These are phyloP conservation scores for Chenopodium formosanum DNA, from an alignment of 148 eudicot genomes.

Conservation along the genomic window DNA sequence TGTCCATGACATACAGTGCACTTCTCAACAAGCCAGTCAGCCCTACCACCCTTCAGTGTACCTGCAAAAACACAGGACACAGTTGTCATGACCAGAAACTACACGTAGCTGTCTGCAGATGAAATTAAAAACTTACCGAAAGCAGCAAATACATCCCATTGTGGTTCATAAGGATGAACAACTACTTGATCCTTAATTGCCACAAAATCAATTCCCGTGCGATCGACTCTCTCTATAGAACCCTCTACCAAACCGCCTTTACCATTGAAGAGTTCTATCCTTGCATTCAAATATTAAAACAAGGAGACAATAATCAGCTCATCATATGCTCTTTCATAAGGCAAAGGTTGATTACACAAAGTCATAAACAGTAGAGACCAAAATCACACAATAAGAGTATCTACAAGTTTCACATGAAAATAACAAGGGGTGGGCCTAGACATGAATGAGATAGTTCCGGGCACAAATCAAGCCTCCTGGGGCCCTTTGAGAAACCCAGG, in stretches of 20 bases:
- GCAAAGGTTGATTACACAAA: background rate
- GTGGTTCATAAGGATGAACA: constrained; percentile 50
- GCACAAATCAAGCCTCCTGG: no score
- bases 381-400: background rate
- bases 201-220: constrained; percentile 66
- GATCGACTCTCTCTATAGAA: constrained; percentile 71
- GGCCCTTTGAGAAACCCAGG: no score
- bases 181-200: constrained; percentile 57
- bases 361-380: background rate
- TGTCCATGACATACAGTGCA: constrained; percentile 61
- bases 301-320: constrained; percentile 17
- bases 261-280: constrained; percentile 97
- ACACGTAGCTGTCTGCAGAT: background rate
- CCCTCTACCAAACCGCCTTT: constrained; percentile 85
- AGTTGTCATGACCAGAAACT: constrained; percentile 19
- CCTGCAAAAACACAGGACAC: constrained; percentile 41
- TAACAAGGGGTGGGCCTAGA: no score
- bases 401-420: background rate
- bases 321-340: constrained; percentile 13
- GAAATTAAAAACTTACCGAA: constrained; percentile 51
- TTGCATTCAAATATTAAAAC: constrained; percentile 41
- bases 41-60: constrained; percentile 88
- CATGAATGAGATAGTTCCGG: no score
- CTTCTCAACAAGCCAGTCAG: constrained; percentile 97
- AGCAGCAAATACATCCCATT: constrained; percentile 95